Base-by-base conservation (phyloP, 2,329 filamentous ascomycete species). In the Acrodontium crateriforme region DNA sequence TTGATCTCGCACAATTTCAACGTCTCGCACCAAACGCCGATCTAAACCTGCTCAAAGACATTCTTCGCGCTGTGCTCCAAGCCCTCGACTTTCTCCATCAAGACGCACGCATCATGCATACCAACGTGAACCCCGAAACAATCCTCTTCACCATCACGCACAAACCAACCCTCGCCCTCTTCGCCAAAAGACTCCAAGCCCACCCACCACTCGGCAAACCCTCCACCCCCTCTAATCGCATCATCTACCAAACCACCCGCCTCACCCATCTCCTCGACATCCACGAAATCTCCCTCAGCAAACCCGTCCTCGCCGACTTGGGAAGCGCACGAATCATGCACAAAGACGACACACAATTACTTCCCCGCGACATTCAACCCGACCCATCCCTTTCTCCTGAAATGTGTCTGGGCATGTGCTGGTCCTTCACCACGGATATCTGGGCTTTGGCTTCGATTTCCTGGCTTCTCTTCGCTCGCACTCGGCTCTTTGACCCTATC, bases 361-460 rank as follows among this genome's bases (percentile, higher is more conserved):
- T 12, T 8, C n/a, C 10, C 20, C 20, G 20, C 5, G 13, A 10
- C 8, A 22, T 22, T 22, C 13, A 10, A 12, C 20, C 20, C n/a
- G 10, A n/a, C n/a, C 20, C n/a, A 22, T 10, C 20, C 10, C 20
- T 10, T 12, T 47, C 53, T 17, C 54, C 54, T 2, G 54, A 59
- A 32, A 47, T 56, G 5, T 47, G 58, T 24, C 38, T 59, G 5
- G 43, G 44, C 6, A 45, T 47, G 10, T 30, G 39, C 6, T 59
- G 55, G 55, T 41, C 42, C 16, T 54, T 50, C 34, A 35, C 42
- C 5, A 40, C 50, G 4, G 56, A 59, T 34, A 47, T 57, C 2
- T 60, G 53, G 54, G 49, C 47, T 18, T 41, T 57, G n/a, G 56
- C 47, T 8, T 42, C 44, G 31, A 45, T 52, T 40, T 50, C 56